phyloP scores from a whole-genome alignment of 176 grass and related monocot species.

The Hsuehochloa calcarea region DNA sequence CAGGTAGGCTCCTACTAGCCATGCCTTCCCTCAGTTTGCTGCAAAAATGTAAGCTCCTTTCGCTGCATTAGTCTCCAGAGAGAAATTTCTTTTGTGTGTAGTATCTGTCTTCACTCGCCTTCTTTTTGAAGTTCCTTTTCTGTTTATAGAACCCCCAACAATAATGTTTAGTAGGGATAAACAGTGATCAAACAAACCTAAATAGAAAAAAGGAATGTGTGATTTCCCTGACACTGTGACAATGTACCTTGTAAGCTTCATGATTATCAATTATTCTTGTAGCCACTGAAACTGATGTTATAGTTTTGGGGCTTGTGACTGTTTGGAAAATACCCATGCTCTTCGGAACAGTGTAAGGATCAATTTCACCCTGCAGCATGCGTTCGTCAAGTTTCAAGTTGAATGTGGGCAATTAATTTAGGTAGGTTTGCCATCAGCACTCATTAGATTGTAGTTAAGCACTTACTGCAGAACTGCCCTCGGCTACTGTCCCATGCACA shows the following conservation, averaged over 20 bases:
- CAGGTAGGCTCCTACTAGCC: not conserved
- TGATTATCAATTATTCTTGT: no score
- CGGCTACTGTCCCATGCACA: conserved; percentile 72
- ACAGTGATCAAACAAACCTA: conserved; percentile 2
- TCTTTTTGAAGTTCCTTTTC: conserved; percentile 87
- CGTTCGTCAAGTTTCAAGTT: conserved; percentile 48
- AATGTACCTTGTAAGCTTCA: conserved; percentile 76
- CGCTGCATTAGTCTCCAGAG: conserved; percentile 54
- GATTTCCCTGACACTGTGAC: not conserved
- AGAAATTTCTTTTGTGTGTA: conserved; percentile 84
- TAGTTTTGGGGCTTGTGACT: conserved; percentile 72
- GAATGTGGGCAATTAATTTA: conserved; percentile 14
- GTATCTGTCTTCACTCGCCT: conserved; percentile 77
- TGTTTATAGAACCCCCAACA: conserved; percentile 34
- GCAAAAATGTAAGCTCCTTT: conserved; percentile 30
- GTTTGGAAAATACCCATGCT: conserved; percentile 76
- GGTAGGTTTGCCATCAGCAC: conserved; percentile 14
- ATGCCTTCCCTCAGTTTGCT: conserved; percentile 25
- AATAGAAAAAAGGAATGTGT: not conserved
- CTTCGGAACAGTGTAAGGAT: conserved; percentile 69
- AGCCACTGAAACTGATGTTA: conserved; percentile 64
- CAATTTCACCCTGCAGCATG: no score
- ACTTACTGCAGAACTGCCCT: conserved; percentile 62
- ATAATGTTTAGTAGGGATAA: conserved; percentile 6
- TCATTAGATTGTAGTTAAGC: conserved; percentile 15